Base-by-base conservation (phyloP, 2,329 filamentous ascomycete species). In the Ophiocordyceps australis region DNA sequence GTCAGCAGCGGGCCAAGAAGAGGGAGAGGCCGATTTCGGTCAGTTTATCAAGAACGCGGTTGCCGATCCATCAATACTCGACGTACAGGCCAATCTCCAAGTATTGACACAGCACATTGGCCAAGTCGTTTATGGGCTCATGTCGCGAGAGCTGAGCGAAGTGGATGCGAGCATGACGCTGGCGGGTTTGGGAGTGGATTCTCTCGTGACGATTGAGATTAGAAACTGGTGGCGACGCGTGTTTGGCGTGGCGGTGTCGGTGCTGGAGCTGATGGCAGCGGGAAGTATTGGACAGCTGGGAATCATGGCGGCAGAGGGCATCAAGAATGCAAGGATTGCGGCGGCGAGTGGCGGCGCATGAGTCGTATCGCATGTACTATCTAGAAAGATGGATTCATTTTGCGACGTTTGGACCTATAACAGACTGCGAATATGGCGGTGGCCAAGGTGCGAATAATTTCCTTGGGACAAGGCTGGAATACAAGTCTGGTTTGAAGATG, bases 201-300 rank as follows among this genome's bases (percentile, higher is more conserved):
- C 32, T n/a, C 26, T 35, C 7, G 31, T 34, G 12, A 24, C 27
- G 11, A 32, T 35, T 11, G 34, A 36, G 28, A 24, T 36, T 14
- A 28, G 31, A 10, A 35, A 35, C 25, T 38, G 36, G 36, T 37
- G 28, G 28, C 31, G 28, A 7, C 26, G 28, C 12, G 26, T 23
- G 5, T 25, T 36, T 9, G 34, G 34, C 9, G 17, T 32, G 7
- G 29, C 30, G 9, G 26, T 25, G 10, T 30, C 26, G 9, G 26
- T 29, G 4, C 12, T 36, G 9, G 32, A 35, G 25, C 28, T 36
- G 13, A 28, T 35, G 24, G 28, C 19, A 4, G 25, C 29, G 14
- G 28, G 29, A 2, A 35, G 27, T 7, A 28, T 35, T 12, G 22
- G 19, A 15, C 21, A 17, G 15, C 17, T 31, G 23, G 32, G 32